Percentiles rank a stretch among this genome's conserved stretches.
Evolutionary conservation across 352 stramenopile genomes (phyloP).

Genomic region (Phytophthora rubi): DNA sequence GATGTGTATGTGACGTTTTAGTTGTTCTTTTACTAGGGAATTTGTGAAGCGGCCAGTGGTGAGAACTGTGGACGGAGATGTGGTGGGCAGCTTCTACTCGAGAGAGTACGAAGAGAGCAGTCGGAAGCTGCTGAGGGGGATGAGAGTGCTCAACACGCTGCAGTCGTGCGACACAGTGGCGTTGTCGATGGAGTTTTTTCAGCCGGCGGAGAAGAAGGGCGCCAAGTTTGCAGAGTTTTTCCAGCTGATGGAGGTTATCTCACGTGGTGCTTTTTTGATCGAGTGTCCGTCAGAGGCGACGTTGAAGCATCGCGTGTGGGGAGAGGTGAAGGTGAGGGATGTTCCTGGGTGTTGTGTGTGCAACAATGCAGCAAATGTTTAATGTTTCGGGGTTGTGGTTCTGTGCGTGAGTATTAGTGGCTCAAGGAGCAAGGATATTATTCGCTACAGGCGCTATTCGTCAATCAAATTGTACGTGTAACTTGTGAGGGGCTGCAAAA

Average conservation of each 20-base stretch:
- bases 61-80: constrained; percentile 58
- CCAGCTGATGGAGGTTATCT: constrained; percentile 56
- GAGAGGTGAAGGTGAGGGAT: constrained; percentile 50
- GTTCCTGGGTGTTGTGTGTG: constrained; percentile 8
- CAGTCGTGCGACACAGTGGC: constrained; percentile 77
- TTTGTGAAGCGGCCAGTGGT: constrained; percentile 61
- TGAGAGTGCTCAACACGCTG: constrained; percentile 67
- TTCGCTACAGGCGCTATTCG: constrained; percentile 64
- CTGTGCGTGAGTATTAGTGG: constrained; percentile 47
- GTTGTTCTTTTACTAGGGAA: constrained; percentile 41
- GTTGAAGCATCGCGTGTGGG: constrained; percentile 49
- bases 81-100: constrained; percentile 57
- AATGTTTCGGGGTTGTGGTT: not conserved
- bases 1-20: not conserved
- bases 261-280: constrained; percentile 59
- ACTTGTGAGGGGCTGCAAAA: not conserved
- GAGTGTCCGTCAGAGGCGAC: constrained; percentile 40
- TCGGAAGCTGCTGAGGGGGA: constrained; percentile 32
- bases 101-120: constrained; percentile 55
- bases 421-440: constrained; percentile 68
- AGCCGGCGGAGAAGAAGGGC: constrained; percentile 2
- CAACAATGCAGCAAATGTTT: not conserved
- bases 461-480: constrained; percentile 77
- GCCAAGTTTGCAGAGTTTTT: constrained; percentile 33
- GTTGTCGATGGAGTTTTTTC: constrained; percentile 53